These are phyloP conservation scores for Jatropha podagrica DNA, from an alignment of 441 rosid genomes.

Conservation along the genomic window DNA sequence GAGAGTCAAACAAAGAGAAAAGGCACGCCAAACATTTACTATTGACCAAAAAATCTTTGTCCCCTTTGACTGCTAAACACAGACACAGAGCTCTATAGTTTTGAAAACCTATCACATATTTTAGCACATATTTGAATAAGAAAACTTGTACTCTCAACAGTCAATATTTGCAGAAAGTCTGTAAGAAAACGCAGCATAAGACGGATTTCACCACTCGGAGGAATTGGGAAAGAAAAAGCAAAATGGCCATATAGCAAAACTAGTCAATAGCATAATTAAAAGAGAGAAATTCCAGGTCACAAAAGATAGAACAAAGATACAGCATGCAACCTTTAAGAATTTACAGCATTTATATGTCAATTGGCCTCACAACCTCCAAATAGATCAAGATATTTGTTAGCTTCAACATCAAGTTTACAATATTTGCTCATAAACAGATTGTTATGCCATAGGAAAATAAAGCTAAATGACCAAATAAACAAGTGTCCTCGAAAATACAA, in stretches of 20 bases:
- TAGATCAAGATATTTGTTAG: background rate
- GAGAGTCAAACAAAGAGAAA: background rate
- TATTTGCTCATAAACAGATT: background rate
- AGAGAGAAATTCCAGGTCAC: background rate
- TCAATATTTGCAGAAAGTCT: background rate
- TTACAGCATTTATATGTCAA: background rate
- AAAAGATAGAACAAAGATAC: constrained; percentile 1
- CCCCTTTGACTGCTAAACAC: background rate
- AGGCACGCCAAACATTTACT: background rate
- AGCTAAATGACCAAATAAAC: background rate
- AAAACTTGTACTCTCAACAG: background rate
- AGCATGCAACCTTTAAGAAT: background rate
- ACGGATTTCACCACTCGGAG: background rate
- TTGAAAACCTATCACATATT: background rate
- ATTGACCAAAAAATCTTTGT: background rate
- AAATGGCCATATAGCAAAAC: background rate
- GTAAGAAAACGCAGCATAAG: background rate
- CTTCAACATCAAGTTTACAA: background rate
- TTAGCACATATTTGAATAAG: background rate
- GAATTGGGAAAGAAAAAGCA: background rate
- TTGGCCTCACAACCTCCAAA: background rate
- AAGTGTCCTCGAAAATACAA: background rate
- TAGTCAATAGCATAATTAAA: background rate
- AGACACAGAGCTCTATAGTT: background rate
- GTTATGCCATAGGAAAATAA: background rate